These are phyloP conservation scores for Pyricularia sp. DNA, from an alignment of 2,329 filamentous ascomycete species.

Conservation along the genomic window DNA sequence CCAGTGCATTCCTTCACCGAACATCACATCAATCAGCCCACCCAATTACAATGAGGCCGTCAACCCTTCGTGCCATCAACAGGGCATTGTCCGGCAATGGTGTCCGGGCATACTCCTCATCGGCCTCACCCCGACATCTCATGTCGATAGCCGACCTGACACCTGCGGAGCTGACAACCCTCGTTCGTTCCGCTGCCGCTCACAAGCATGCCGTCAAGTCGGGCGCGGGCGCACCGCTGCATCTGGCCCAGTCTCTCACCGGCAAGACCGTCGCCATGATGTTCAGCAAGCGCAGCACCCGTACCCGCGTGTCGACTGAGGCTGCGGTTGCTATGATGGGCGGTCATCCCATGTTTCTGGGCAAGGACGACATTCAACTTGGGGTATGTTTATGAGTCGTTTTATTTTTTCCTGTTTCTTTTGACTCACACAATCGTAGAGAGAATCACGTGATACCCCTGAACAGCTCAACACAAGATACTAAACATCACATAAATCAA, in stretches of 20 bases:
- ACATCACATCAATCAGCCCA: neutral
- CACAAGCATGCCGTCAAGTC: conserved; percentile 66
- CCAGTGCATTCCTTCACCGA: neutral
- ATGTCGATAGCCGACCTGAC: conserved; percentile 83
- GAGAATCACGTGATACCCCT: neutral
- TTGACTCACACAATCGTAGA: neutral
- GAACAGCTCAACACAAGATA: neutral
- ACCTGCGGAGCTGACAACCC: conserved; percentile 61
- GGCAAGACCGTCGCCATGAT: conserved; percentile 85
- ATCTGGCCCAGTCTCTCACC: conserved; percentile 48
- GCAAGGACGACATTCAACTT: conserved; percentile 90
- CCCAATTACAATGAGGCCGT: neutral
- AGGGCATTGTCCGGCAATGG: neutral
- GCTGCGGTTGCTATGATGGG: conserved; percentile 78
- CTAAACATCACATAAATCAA: neutral
- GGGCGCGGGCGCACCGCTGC: conserved; percentile 31
- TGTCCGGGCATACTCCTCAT: neutral
- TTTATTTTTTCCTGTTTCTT: neutral
- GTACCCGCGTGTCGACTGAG: conserved; percentile 88
- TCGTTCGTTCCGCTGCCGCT: conserved; percentile 69
- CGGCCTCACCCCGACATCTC: conserved; percentile 57
- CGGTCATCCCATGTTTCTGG: conserved; percentile 91
- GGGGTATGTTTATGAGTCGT: conserved; percentile 44
- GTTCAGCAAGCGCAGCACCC: conserved; percentile 91
- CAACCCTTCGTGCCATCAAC: neutral